A percentile compares a stretch with the other conserved stretches of the same genome.
These are phyloP conservation scores for Candida frijolesensis DNA, from an alignment of 1,139 yeast species.

Conservation along the genomic window DNA sequence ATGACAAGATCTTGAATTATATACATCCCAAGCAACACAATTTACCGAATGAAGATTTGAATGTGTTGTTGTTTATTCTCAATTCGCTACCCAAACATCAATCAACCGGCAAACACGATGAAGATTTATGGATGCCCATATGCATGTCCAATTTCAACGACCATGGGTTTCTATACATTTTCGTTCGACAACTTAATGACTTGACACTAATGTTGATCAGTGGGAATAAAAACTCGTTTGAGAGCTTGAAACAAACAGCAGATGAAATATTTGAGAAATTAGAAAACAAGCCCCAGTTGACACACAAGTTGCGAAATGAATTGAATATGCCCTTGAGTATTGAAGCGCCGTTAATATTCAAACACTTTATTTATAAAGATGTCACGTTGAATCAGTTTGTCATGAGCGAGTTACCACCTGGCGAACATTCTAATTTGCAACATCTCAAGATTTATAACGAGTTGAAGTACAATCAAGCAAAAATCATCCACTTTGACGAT, in stretches of 20 bases:
- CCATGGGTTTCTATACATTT: conserved; percentile 83
- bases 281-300: conserved; percentile 32
- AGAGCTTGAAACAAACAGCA: conserved; percentile 66
- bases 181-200: conserved; percentile 59
- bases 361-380: conserved; percentile 81
- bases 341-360: conserved; percentile 31
- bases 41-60: conserved; percentile 34
- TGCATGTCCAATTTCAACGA: conserved; percentile 91
- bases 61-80: conserved; percentile 31
- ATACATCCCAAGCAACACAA: conserved; percentile 39
- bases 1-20: conserved; percentile 26
- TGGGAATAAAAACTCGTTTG: conserved; percentile 83
- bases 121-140: conserved; percentile 91
- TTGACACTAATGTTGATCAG: conserved; percentile 72
- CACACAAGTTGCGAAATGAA: conserved; percentile 40
- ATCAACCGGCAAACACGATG: conserved; percentile 25
- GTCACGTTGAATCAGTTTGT: conserved; percentile 48
- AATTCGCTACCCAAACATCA: conserved; percentile 22
- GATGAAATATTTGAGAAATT: conserved; percentile 51
- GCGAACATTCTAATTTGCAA: conserved; percentile 23
- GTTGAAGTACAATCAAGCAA: conserved; percentile 31
- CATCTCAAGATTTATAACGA: conserved; percentile 35
- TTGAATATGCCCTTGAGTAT: conserved; percentile 19
- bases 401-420: conserved; percentile 29
- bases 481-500: conserved; percentile 10